phyloP scores from a whole-genome alignment of 108 stramenopile species.

The Nitzschia sp. region DNA sequence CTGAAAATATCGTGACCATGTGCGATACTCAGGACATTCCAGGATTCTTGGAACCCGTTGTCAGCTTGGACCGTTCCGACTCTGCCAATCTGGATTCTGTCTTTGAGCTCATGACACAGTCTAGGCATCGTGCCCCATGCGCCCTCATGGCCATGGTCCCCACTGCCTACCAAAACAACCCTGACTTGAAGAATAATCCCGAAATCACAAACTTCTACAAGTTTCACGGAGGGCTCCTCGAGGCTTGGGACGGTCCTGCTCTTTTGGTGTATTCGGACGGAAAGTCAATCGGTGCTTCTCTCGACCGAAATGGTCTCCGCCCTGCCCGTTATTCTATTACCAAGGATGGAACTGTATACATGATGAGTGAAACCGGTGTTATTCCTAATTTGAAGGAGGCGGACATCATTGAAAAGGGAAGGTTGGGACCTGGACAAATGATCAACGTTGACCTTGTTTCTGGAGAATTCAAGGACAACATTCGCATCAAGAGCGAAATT shows the following conservation, averaged over 20 bases:
- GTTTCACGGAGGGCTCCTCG: conserved; percentile 93
- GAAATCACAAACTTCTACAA: conserved; percentile 97
- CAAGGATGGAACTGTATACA: conserved; percentile 90
- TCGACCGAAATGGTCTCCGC: conserved; percentile 93
- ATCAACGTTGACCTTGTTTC: conserved; percentile 90
- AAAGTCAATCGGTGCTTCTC: conserved; percentile 86
- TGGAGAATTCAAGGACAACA: conserved; percentile 93
- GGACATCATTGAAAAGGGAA: conserved; percentile 89
- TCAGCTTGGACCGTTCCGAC: conserved; percentile 83
- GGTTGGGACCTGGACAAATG: conserved; percentile 97
- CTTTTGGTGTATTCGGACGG: conserved; percentile 95
- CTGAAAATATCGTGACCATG: conserved; percentile 81
- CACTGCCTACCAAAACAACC: conserved; percentile 90
- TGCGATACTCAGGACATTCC: conserved; percentile 90
- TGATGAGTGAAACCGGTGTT: conserved; percentile 98
- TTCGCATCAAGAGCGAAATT: conserved; percentile 91
- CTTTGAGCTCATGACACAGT: conserved; percentile 93
- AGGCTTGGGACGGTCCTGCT: conserved; percentile 99
- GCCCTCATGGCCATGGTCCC: conserved; percentile 91
- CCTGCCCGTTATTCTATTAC: conserved; percentile 92
- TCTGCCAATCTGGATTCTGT: conserved; percentile 95
- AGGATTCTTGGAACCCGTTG: conserved; percentile 78
- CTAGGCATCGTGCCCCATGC: conserved; percentile 89
- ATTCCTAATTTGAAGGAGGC: conserved; percentile 79
- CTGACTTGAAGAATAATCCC: conserved; percentile 77